Evolutionary conservation across 164 flowering plant genomes (phyloP), one percentile per base, ranked within the genome.

Genomic region (Echeveria elegans): DNA sequence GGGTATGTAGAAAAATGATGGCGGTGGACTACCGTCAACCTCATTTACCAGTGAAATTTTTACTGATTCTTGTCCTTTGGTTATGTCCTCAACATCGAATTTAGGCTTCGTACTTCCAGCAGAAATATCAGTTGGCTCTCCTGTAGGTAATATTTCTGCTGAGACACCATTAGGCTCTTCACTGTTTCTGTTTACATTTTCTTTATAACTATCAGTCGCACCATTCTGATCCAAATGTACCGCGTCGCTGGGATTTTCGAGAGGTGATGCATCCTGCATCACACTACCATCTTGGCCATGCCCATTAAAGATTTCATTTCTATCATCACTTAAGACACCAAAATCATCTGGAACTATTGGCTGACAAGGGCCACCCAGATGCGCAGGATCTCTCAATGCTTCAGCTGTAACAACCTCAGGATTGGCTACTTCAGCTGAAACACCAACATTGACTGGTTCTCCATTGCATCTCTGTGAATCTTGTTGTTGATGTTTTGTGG

Each of bases 31-130:
- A n/a, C 56, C 64, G 67, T 72, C 78, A n/a, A 79, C 67, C 66
- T 81, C 83, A 70, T 84, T 81, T 3, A 78, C 70, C 78, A 82
- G 75, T 21, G 81, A 11, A 63, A 86, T 77, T 59, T 59, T 68
- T 26, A 84, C 77, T 8, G n/a, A 73, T 75, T 86, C 90, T 72
- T 79, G 80, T 32, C 90, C 90, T 63, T 70, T 81, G 21, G 81
- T 65, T 70, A 86, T 70, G 72, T 86, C 90, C 63, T 66, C 65
- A 0, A 66, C 53, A 72, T 71, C 66, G 73, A 70, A 63, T 16
- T 76, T 14, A n/a, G 75, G 59, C 48, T 72, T 74, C 8, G 64
- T 18, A n/a, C 70, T 72, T 74, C 73, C 68, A 48, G 74, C 31
- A 68, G 70, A 43, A 2, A 60, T 21, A n/a, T 75, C 69, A 70